Conservation (phyloP, 2,329 filamentous ascomycete genomes). For the Rutstroemia sp. region DNA sequence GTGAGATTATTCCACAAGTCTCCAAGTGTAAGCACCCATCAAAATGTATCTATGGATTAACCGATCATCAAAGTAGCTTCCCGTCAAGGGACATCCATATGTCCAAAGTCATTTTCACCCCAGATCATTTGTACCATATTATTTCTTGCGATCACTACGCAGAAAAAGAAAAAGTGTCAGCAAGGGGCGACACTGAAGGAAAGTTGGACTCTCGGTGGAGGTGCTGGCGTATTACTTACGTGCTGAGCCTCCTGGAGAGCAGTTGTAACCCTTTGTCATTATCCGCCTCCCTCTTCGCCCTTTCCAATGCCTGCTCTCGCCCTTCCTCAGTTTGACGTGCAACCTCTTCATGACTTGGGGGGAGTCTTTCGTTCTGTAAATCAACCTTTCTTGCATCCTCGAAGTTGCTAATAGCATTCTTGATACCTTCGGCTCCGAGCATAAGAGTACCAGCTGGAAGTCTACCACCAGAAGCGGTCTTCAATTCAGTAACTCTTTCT, state of each 20-base stretch:
- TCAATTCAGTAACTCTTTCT: slow-evolving; percentile 92
- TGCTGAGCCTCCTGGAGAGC: slow-evolving; percentile 87
- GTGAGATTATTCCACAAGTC: slow-evolving; percentile 3
- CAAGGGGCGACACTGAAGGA: not conserved
- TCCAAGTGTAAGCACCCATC: slow-evolving; percentile 1
- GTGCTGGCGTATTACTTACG: slow-evolving; percentile 54
- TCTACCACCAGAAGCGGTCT: slow-evolving; percentile 88
- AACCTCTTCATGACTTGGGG: slow-evolving; percentile 89
- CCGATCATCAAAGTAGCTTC: slow-evolving; percentile 7
- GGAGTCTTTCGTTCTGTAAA: slow-evolving; percentile 89
- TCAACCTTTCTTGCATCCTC: slow-evolving; percentile 97
- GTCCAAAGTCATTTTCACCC: not conserved
- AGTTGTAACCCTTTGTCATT: slow-evolving; percentile 84
- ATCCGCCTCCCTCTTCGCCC: slow-evolving; percentile 80
- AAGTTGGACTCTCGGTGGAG: not conserved
- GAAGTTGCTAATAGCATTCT: slow-evolving; percentile 94
- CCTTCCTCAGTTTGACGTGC: slow-evolving; percentile 75
- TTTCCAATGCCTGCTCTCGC: slow-evolving; percentile 73
- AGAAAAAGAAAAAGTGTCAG: not conserved
- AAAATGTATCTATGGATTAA: slow-evolving; percentile 8
- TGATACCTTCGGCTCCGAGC: slow-evolving; percentile 96
- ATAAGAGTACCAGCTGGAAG: slow-evolving; percentile 93
- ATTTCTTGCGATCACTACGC: slow-evolving; percentile 22
- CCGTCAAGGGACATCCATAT: not conserved
- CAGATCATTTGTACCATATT: slow-evolving; percentile 7